Conservation (phyloP, 2,329 filamentous ascomycete species). For the Tolypocladium tropicale region DNA sequence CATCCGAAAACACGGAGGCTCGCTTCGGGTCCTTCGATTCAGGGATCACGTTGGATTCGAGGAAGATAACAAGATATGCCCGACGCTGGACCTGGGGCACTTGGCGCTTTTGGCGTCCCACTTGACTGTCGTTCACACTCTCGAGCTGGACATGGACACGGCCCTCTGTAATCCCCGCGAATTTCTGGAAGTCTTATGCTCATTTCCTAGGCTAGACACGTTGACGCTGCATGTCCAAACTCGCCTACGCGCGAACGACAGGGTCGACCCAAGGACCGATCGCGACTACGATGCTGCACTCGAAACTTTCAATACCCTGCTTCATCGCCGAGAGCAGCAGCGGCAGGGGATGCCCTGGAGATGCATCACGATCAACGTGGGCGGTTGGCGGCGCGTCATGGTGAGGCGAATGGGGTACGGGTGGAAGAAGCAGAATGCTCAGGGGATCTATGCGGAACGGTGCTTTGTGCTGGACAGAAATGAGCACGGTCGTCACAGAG, state of each 20-base stretch:
- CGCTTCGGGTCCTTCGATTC: constrained; percentile 28
- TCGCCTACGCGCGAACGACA: constrained; percentile 21
- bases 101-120: constrained; percentile 20
- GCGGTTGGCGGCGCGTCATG: constrained; percentile 35
- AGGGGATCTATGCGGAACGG: constrained; percentile 34
- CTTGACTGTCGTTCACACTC: constrained; percentile 22
- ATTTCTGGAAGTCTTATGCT: constrained; percentile 28
- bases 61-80: constrained; percentile 30
- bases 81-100: constrained; percentile 26
- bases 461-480: constrained; percentile 32
- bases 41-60: constrained; percentile 35
- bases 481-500: constrained; percentile 7
- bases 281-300: constrained; percentile 26
- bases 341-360: constrained; percentile 20
- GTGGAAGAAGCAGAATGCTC: constrained; percentile 29
- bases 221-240: constrained; percentile 36
- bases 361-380: constrained; percentile 34
- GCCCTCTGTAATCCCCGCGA: constrained; percentile 19
- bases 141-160: constrained; percentile 39
- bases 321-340: constrained; percentile 14
- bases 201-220: constrained; percentile 27
- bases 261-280: constrained; percentile 17
- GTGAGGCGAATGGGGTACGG: constrained; percentile 28
- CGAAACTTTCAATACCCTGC: constrained; percentile 21
- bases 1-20: constrained; percentile 24